Evolutionary conservation across 257 asterid genomes (phyloP), one percentile per base, ranked within the genome.

Genomic region (Rauvolfia tetraphylla): DNA sequence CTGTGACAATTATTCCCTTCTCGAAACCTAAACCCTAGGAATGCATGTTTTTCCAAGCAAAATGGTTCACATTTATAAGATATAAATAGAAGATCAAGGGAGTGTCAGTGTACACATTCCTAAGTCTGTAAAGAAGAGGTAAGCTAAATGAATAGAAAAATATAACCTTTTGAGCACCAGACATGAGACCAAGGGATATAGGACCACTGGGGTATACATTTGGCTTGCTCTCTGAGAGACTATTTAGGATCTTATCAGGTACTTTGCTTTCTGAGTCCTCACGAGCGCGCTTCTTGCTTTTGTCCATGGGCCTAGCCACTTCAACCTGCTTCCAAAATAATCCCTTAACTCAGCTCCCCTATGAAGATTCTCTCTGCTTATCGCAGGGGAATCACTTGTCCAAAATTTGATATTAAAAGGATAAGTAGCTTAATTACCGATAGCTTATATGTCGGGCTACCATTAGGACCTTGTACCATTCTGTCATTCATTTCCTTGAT

Each of bases 281-380:
- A 76, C 81, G 96, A 70, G 68, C 86, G 78, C 97, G 91, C 80
- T 93, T 93, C 89, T 81, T 92, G 85, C 77, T 92, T 83, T 75
- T 87, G 59, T 85, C 94, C 86, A 82, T 76, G 33, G 98, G 96
- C 84, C 92, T 88, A 54, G 98, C 98, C 76, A 93, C 86, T 87
- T 94, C 98, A 78, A 94, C 92, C 98, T 94, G 88, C 71, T 78
- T 79, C 83, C 67, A 86, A 63, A 51, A 75, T 33, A 72, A 51
- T 14, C 51, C n/a, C 27, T 22, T 66, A 22, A 67, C 68, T 29
- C 41, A 61, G 22, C 72, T 38, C 46, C 38, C 7, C 8, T 12
- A 9, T 38, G 31, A 17, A 68, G 49, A 57, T 25, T 54, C 29
- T 44, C 46, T 2, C 73, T 61, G 34, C 38, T 27, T 44, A 36